These are phyloP conservation scores for Fusarium sulawesiense DNA, from an alignment of 2,329 filamentous ascomycete genomes.

Conservation along the genomic window DNA sequence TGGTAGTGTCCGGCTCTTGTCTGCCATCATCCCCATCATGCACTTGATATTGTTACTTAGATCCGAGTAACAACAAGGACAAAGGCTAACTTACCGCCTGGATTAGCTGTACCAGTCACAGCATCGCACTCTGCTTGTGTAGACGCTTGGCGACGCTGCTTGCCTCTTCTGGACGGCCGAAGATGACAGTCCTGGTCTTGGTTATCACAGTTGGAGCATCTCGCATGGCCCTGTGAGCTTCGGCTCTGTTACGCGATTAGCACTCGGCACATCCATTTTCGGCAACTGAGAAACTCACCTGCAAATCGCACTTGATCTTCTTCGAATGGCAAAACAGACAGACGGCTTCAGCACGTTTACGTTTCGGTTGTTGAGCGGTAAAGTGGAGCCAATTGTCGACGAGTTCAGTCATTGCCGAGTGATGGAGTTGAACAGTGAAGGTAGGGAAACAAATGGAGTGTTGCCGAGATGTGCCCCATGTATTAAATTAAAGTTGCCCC, in stretches of 20 bases:
- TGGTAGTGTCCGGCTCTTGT: background rate
- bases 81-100: background rate
- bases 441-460: background rate
- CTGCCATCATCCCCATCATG: background rate
- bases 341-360: slow-evolving; percentile 46
- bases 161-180: slow-evolving; percentile 47
- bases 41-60: background rate
- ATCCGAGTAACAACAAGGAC: background rate
- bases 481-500: background rate
- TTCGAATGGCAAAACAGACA: slow-evolving; percentile 51
- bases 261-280: background rate
- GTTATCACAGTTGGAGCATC: slow-evolving; percentile 47
- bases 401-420: slow-evolving; percentile 46
- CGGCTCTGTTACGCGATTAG: slow-evolving; percentile 27
- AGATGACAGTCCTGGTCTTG: slow-evolving; percentile 46
- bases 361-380: slow-evolving; percentile 46
- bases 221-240: slow-evolving; percentile 36
- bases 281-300: slow-evolving; percentile 26
- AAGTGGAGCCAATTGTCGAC: slow-evolving; percentile 51
- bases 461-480: background rate
- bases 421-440: background rate
- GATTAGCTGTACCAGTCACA: background rate
- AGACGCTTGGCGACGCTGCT: slow-evolving; percentile 22
- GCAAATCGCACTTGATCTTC: slow-evolving; percentile 52
- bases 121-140: slow-evolving; percentile 1